Evolutionary conservation across 441 rosid species (phyloP).

Genomic region (Arabidopsis lyrata): DNA sequence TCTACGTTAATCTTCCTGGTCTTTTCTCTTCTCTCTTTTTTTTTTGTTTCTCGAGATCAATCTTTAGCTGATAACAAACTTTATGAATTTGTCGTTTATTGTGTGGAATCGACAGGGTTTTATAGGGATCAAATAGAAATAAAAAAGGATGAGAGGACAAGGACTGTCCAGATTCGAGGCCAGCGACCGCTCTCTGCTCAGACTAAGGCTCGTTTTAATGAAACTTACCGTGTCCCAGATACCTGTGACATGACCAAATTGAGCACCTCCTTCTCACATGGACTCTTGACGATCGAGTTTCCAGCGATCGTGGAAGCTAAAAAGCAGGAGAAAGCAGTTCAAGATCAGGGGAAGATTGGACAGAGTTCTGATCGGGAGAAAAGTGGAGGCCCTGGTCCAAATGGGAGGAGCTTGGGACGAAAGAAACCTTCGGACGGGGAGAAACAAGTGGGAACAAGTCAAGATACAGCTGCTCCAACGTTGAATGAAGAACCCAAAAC

Average conservation of each 20-base stretch:
- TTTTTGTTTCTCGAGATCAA: not conserved
- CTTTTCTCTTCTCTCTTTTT: not conserved
- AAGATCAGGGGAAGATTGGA: conserved; percentile 31
- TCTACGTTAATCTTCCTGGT: conserved; percentile 57
- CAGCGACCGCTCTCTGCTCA: conserved; percentile 44
- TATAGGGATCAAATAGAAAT: conserved; percentile 44
- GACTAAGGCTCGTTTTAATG: conserved; percentile 43
- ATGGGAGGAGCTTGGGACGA: conserved; percentile 23
- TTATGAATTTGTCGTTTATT: not conserved
- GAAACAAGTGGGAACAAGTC: conserved; percentile 23
- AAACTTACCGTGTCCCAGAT: conserved; percentile 43
- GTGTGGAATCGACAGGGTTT: conserved; percentile 42
- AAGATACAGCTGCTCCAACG: conserved; percentile 16
- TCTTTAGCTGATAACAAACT: not conserved
- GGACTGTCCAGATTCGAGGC: conserved; percentile 43
- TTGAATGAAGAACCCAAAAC: conserved; percentile 34
- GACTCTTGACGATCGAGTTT: conserved; percentile 46
- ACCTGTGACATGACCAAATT: conserved; percentile 38
- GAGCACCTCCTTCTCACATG: conserved; percentile 39
- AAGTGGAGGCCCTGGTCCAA: not conserved
- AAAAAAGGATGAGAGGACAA: conserved; percentile 30
- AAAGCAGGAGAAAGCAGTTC: conserved; percentile 11
- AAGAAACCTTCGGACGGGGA: conserved; percentile 20
- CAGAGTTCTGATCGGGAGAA: conserved; percentile 17
- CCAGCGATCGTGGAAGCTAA: conserved; percentile 19